Base-by-base conservation (phyloP, 2,329 filamentous ascomycete species). In the Ascochyta fabae region DNA sequence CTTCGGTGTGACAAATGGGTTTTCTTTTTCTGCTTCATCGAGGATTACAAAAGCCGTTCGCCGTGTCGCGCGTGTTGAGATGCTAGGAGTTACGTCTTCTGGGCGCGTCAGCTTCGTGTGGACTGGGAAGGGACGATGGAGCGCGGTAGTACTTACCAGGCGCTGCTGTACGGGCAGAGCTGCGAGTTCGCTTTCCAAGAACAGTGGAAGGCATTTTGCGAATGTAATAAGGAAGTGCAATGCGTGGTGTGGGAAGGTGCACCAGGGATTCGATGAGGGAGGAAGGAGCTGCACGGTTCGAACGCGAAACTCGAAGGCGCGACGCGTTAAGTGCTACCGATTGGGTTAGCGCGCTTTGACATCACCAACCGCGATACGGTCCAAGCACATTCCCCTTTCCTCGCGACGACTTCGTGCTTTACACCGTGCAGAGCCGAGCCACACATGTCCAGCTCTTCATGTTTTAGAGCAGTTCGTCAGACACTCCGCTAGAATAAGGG, bases 1-100 rank as follows among this genome's bases (percentile, higher is more conserved):
- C 19, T 65, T 72, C 9, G 69, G 75, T 6, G 72, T 77, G 46
- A 79, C 62, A 55, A 85, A 82, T 2, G 84, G 85, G 53, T 89
- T 86, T 59, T 84, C 79, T 62, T 91, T 90, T 74, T 92, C 89
- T 64, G 90, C 85, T 63, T 88, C 86, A 67, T 84, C 80, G 26
- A 78, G 65, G 38, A 77, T 75, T 6, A 77, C 79, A 69, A 77
- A 77, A 62, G 75, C 77, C 41, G 79, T 70, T 73, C 73, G 71
- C 56, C 77, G 71, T 61, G 80, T 80, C 60, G 77, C 62, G 45
- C 77, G 73, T 35, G 77, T 78, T 42, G 65, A 56, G 55, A 60
- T 60, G 48, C 57, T 44, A 26, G 59, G 60, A 44, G 53, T 53
- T 53, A 55, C 58, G 47, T 72, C 71, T 71, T 61, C 47, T 57